Evolutionary conservation across 768 basidiomycete species (phyloP), one percentile per base, ranked within the genome.

Genomic region (Trametes maxima): DNA sequence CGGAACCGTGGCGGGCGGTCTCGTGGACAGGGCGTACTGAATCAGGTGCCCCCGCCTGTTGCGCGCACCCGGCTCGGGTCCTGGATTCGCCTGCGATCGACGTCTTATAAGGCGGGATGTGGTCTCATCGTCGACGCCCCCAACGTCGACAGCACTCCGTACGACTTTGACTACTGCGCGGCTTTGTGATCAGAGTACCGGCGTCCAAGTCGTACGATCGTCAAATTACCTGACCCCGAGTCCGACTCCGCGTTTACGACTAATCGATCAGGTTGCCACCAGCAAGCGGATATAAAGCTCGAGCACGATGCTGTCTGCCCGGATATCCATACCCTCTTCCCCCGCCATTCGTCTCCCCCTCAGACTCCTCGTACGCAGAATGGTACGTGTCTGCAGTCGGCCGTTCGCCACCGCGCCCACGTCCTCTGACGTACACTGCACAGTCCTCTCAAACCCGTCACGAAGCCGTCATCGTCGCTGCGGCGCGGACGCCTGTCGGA

Each of bases 381-480:
- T 74, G 73, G 73, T 74, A 46, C 28, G 70, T 69, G 16, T 13
- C 3, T 35, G 13, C 25, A 19, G 24, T 40, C 8, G 17, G n/a
- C 22, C 19, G 16, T 14, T 53, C 36, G 56, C 48, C 57, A 24
- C 40, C 4, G 16, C 36, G 35, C 50, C 37, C 51, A 66, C 76
- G 8, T 33, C 28, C 74, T 73, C 55, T 77, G 63, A 63, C 63
- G 54, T 63, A 63, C 79, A 77, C 74, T 45, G 21, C 22, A 2
- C 48, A 68, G 67, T 65, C 67, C 43, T 61, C 83, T 57, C 46
- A 54, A 16, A 56, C 62, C 25, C 62, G 57, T 43, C 84, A 87
- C 79, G 89, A 94, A 88, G 90, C 86, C 61, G 93, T 94, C 79
- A 96, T 98, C 78, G 90, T 97, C 69, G 87, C 92, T 68, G 95